Evolutionary conservation across 164 flowering plant genomes (phyloP).

Genomic region (Macadamia tetraphylla): DNA sequence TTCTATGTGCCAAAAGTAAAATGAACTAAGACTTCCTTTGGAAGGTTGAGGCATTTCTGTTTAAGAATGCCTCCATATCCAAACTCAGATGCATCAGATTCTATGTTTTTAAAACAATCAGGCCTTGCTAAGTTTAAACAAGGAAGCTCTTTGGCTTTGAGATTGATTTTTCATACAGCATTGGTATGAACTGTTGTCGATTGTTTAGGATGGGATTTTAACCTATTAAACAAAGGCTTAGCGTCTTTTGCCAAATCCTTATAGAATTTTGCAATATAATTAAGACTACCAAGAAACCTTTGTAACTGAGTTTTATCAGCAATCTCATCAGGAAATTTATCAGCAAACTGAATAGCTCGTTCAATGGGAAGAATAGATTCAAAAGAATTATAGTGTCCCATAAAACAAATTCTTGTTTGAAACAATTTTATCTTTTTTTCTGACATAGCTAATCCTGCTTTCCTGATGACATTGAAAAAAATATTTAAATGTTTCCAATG

Average conservation of each 20-base stretch:
- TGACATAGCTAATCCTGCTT: too few relatives aligned
- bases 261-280: not conserved
- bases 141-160: not conserved
- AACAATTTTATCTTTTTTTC: too few relatives aligned
- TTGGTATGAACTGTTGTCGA: not conserved
- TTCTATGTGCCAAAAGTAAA: not conserved
- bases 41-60: not conserved
- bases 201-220: not conserved
- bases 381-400: too few relatives aligned
- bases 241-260: not conserved
- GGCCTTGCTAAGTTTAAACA: not conserved
- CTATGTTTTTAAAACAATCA: not conserved
- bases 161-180: not conserved
- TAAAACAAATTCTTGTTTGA: too few relatives aligned
- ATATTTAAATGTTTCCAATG: too few relatives aligned
- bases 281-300: not conserved
- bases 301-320: not conserved
- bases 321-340: too few relatives aligned
- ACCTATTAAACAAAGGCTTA: not conserved
- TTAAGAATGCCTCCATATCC: conserved; percentile 9
- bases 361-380: too few relatives aligned
- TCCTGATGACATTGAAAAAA: too few relatives aligned
- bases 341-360: too few relatives aligned
- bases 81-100: conserved; percentile 4
- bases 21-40: not conserved